Evolutionary conservation across 345 rosid species (phyloP).

Genomic region (Odontarrhena argentea): DNA sequence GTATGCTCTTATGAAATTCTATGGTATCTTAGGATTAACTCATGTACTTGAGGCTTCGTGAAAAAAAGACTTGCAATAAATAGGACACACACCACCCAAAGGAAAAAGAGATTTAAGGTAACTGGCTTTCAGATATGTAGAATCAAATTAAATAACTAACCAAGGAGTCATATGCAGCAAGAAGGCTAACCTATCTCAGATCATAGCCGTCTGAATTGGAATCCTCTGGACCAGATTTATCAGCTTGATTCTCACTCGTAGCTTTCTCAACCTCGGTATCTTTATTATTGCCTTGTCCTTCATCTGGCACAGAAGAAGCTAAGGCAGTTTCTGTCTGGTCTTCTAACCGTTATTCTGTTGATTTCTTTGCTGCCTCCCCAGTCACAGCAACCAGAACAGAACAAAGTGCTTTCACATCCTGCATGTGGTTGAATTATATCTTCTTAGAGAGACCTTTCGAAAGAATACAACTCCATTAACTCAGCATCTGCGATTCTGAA

Average conservation of each 20-base stretch:
- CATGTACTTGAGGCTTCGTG: slow-evolving; percentile 4
- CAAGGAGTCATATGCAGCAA: slow-evolving; percentile 63
- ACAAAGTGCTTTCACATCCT: slow-evolving; percentile 92
- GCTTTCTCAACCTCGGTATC: slow-evolving; percentile 45
- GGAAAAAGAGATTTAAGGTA: background rate
- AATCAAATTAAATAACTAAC: slow-evolving; percentile 52
- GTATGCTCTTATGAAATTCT: background rate
- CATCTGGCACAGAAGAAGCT: slow-evolving; percentile 36
- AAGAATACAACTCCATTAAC: slow-evolving; percentile 21
- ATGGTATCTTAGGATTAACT: slow-evolving; percentile 10
- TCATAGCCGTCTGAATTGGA: slow-evolving; percentile 47
- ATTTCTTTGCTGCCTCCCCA: slow-evolving; percentile 65
- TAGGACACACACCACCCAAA: background rate
- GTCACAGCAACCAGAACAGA: slow-evolving; percentile 80
- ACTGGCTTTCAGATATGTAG: slow-evolving; percentile 12
- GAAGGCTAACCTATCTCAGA: slow-evolving; percentile 42
- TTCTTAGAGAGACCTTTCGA: slow-evolving; percentile 87
- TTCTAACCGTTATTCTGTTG: slow-evolving; percentile 44
- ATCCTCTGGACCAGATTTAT: slow-evolving; percentile 53
- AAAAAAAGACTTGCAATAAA: background rate
- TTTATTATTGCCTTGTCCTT: slow-evolving; percentile 57
- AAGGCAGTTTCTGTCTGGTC: slow-evolving; percentile 28
- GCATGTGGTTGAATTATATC: slow-evolving; percentile 83
- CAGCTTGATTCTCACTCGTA: slow-evolving; percentile 56
- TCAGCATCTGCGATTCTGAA: slow-evolving; percentile 20